Evolutionary conservation across 805 yeast genomes (phyloP), one percentile per base, ranked within the genome.

Genomic region (baker's yeast (Saccharomyces cerevisiae)): DNA sequence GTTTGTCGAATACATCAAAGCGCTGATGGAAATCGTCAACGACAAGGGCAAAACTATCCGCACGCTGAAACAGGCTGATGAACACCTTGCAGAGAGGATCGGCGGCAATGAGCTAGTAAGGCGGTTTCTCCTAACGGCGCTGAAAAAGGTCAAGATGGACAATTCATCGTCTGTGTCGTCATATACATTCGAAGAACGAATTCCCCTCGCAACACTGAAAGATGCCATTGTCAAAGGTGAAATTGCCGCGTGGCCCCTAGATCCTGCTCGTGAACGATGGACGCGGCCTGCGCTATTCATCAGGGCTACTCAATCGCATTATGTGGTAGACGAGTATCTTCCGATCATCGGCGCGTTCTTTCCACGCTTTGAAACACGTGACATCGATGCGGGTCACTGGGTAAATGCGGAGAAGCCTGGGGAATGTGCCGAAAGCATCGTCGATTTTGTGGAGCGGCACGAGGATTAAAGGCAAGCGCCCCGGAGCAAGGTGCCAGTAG

Each of bases 361-460:
- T 71, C 97, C 97, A 0, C 73, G 76, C 27, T 89, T 89, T 64
- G 87, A 82, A 56, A 71, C 87, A 13, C 75, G 79, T 48, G 96
- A 87, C 63, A 73, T 94, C 26, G 84, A 88, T 21, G 81, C 91
- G 0, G 97, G 97, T 1, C 99, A 92, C 69, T 92, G 97, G 96
- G 80, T 91, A 14, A 89, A 89, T 59, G 81, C 89, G 46, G 97
- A 92, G 65, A 85, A 85, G 60, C 96, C 98, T 0, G 61, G 73
- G 6, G 95, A 85, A 64, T 89, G 92, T 58, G 73, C 88, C 26
- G 80, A 76, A 2, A 70, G 73, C 6, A 81, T 87, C 14, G 76
- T 75, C 29, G 85, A 84, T 29, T 91, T 83, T 71, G 75, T 89
- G 5, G 82, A 80, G 46, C 67, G 73, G 53, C 64, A 71, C 47